Base-by-base conservation (phyloP, 495 filamentous ascomycete genomes). In the Parathielavia appendiculata region DNA sequence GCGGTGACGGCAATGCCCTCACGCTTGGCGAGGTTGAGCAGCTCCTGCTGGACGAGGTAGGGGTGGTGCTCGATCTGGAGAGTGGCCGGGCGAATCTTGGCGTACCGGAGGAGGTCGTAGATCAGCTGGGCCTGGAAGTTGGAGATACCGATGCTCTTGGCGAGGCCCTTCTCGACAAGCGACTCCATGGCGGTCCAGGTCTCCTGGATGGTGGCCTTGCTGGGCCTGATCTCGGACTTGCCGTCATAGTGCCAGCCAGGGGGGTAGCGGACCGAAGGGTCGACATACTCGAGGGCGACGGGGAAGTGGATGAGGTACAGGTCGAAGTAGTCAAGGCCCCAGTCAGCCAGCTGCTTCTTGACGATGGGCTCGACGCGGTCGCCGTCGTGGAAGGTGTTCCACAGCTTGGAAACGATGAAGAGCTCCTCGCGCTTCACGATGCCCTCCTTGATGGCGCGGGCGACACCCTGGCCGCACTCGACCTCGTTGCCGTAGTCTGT, bases 41-140 rank as follows among this genome's bases (percentile, higher is more conserved):
- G 82, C 35, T 84, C 81, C 61, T 76, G 75, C 80, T 96, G 92
- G 41, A 86, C 84, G 58, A 96, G 84, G 83, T 91, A 96, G n/a
- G 92, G 92, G 79, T 97, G 92, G 77, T 96, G 92, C 81, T 96
- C 92, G 76, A 97, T 88, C 80, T 97, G 92, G 39, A 96, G 86
- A 41, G 87, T 86, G 19, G 89, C 84, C 13, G 90, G 91, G 38
- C 76, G 80, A 70, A 91, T 81, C 60, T 81, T 83, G 41, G 90
- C 90, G 74, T 95, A 93, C 51, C 89, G 83, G 63, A 96, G 80
- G 61, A 96, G 75, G 71, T 96, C 92, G 71, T 92, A 84, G 66
- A 97, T 70, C 57, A 95, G 78, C 68, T 87, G 81, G 44, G 83
- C 84, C 69, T 86, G 86, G 86, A 93, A 95, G 80, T 97, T 97